These are phyloP conservation scores for Cryptococcus depauperatus DNA, from an alignment of 1,284 basidiomycete species.

Conservation along the genomic window DNA sequence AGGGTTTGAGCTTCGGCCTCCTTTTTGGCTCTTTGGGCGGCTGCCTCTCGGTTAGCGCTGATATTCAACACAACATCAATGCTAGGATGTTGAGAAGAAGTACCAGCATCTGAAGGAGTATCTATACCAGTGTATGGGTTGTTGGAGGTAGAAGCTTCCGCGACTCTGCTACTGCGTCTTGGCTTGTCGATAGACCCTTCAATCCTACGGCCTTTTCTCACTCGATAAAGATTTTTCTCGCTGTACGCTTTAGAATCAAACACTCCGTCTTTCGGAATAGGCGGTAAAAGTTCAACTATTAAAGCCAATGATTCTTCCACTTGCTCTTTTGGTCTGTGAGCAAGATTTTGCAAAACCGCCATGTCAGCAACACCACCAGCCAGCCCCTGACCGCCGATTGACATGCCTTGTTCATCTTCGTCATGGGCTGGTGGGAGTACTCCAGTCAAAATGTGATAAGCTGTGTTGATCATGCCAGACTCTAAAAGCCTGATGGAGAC, in stretches of 20 bases:
- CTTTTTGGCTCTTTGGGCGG: slow-evolving; percentile 25
- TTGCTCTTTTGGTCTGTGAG: slow-evolving; percentile 92
- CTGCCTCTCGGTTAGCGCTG: slow-evolving; percentile 10
- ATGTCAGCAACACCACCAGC: slow-evolving; percentile 84
- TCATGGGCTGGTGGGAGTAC: slow-evolving; percentile 62
- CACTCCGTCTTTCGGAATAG: slow-evolving; percentile 78
- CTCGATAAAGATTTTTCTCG: slow-evolving; percentile 63
- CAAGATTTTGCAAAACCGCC: slow-evolving; percentile 94
- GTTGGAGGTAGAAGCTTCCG: slow-evolving; percentile 5
- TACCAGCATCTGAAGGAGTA: neutral
- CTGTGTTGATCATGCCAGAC: slow-evolving; percentile 77
- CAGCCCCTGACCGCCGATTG: slow-evolving; percentile 56
- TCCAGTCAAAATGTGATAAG: slow-evolving; percentile 89
- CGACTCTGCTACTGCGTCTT: slow-evolving; percentile 16
- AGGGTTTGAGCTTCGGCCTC: slow-evolving; percentile 41
- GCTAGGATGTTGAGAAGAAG: too few relatives aligned
- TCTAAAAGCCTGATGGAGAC: slow-evolving; percentile 77
- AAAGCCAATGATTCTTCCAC: slow-evolving; percentile 84
- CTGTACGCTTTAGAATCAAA: slow-evolving; percentile 86
- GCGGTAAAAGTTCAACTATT: slow-evolving; percentile 80
- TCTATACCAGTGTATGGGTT: neutral
- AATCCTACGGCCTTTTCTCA: slow-evolving; percentile 25
- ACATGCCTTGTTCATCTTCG: slow-evolving; percentile 58
- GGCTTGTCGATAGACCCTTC: slow-evolving; percentile 14
- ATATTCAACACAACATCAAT: too few relatives aligned